These are phyloP conservation scores for Eleusine indica DNA, from an alignment of 176 grass and related monocot species.

Conservation along the genomic window DNA sequence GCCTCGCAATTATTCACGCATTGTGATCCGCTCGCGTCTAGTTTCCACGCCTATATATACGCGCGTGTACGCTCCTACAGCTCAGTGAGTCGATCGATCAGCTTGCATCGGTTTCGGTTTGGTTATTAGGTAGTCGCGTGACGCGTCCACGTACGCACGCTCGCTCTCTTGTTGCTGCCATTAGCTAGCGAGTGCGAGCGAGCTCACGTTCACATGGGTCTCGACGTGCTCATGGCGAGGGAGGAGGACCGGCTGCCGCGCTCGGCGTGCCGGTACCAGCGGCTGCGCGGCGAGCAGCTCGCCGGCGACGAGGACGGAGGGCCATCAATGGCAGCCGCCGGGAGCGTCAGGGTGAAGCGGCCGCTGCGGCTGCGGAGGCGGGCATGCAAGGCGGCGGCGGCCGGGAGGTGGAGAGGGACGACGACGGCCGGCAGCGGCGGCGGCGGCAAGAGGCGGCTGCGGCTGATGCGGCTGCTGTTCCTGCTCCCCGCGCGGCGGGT, in stretches of 20 bases:
- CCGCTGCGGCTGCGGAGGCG: slow-evolving; percentile 42
- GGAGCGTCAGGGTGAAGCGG: slow-evolving; percentile 33
- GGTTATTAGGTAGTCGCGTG: neutral
- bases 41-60: slow-evolving; percentile 39
- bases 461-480: slow-evolving; percentile 45
- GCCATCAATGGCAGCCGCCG: neutral
- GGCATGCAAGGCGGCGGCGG: slow-evolving; percentile 19
- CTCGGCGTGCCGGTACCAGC: slow-evolving; percentile 39
- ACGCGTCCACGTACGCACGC: neutral
- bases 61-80: slow-evolving; percentile 26
- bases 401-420: neutral
- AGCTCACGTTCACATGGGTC: slow-evolving; percentile 52
- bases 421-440: neutral
- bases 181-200: neutral
- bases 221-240: slow-evolving; percentile 39
- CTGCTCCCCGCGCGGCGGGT: slow-evolving; percentile 48
- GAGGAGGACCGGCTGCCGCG: slow-evolving; percentile 31
- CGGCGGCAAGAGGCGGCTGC: slow-evolving; percentile 19
- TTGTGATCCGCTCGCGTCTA: neutral
- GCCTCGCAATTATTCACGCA: slow-evolving; percentile 29
- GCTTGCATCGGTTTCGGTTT: neutral
- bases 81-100: slow-evolving; percentile 1
- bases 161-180: neutral
- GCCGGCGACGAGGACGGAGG: neutral
- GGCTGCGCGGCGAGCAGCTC: slow-evolving; percentile 35